These are phyloP conservation scores for Gentiana dahurica DNA, from an alignment of 257 asterid genomes.

Conservation along the genomic window DNA sequence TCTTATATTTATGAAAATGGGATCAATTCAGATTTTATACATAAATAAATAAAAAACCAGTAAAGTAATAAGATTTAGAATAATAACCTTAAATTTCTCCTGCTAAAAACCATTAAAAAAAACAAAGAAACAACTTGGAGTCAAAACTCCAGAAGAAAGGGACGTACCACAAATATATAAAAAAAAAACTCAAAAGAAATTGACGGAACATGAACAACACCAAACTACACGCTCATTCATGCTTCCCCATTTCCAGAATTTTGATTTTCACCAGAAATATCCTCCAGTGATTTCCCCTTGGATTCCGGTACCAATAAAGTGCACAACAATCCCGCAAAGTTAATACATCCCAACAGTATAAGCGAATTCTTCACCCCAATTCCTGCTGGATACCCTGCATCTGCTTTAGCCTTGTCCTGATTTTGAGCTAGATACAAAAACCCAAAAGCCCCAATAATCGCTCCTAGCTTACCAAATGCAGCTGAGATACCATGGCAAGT, in stretches of 20 bases:
- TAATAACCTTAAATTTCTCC: too few species aligned
- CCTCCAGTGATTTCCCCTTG: constrained; percentile 48
- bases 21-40: too few species aligned
- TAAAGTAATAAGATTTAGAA: too few species aligned
- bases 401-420: constrained; percentile 35
- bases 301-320: constrained; percentile 59
- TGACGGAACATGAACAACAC: neutral
- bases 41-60: too few species aligned
- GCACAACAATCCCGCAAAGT: constrained; percentile 31
- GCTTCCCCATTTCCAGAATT: constrained; percentile 6
- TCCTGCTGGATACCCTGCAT: constrained; percentile 54
- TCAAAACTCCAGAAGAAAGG: too few species aligned
- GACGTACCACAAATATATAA: too few species aligned
- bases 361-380: constrained; percentile 50
- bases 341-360: constrained; percentile 38
- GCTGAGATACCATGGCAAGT: constrained; percentile 72
- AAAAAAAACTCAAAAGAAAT: too few species aligned
- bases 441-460: constrained; percentile 63
- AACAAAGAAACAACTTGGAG: too few species aligned
- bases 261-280: constrained; percentile 37
- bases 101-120: too few species aligned
- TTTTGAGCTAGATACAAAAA: constrained; percentile 51
- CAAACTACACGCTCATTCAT: neutral
- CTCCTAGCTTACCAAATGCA: constrained; percentile 56
- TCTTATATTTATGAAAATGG: too few species aligned